Base-by-base conservation (phyloP, 345 rosid genomes). In the Microthlaspi erraticum region DNA sequence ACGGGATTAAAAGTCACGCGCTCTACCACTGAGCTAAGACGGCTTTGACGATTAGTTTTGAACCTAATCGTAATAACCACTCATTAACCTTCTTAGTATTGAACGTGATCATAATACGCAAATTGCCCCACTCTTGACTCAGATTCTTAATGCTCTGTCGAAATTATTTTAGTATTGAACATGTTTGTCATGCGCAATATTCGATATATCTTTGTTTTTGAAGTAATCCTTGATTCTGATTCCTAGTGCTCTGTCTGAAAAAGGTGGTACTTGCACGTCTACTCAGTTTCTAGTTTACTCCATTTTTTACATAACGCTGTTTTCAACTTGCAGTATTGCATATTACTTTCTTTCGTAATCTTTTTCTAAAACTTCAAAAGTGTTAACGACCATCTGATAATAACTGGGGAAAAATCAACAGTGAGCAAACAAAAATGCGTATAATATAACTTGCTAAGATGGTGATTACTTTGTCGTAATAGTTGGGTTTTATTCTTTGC, bases 131-230 rank as follows among this genome's bases (percentile, higher is more conserved):
- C n/a, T n/a, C n/a, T 26, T 36, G n/a, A 20, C 37, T 49, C 18
- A 64, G 45, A 19, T 64, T 49, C 20, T 2, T 36, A 64, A 49
- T 19, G 58, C 36, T 49, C 57, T 20, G 46, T 51, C 36, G 20
- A 23, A 6, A 29, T 8, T 13, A 52, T 52, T 26, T 26, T 26
- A 26, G 29, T 13, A 52, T 13, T 52, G 8, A 52, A 52, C 57
- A 29, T 51, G 36, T 52, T 51, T 23, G 33, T 26, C 55, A 11
- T 52, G 36, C 19, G 11, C 18, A 31, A 13, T 29, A 52, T 2
- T 6, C 34, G 5, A 5, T 8, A 51, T 26, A 51, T 53, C 12
- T 4, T 14, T 54, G 18, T 52, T 29, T 8, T 31, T 52, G 13
- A 13, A 12, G 19, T 53, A 32, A 54, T 62, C 19, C 48, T 37